phyloP scores from a whole-genome alignment of 352 stramenopile genomes.

The Pythium chondricola region DNA sequence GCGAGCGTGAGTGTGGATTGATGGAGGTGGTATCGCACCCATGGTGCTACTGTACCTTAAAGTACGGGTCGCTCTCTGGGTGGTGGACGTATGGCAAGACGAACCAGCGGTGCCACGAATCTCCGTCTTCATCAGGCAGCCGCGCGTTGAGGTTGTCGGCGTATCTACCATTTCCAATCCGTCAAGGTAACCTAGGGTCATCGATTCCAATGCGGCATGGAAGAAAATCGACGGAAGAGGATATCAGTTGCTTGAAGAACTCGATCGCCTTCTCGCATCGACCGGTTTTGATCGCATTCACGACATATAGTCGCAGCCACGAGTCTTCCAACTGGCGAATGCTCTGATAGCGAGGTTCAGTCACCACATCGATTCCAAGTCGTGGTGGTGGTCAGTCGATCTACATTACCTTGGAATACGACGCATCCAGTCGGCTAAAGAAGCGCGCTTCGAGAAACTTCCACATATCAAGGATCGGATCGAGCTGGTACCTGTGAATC shows the following conservation, averaged over 20 bases:
- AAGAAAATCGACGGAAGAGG: conserved; percentile 15
- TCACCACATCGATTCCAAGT: no score
- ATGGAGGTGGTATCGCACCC: not conserved
- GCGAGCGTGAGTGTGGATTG: not conserved
- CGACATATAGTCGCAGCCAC: conserved; percentile 65
- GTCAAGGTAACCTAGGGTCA: conserved; percentile 15
- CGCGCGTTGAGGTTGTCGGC: conserved; percentile 61
- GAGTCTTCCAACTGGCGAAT: conserved; percentile 61
- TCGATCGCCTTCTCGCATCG: conserved; percentile 63
- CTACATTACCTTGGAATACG: conserved; percentile 63
- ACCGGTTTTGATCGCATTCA: conserved; percentile 67
- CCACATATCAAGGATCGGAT: conserved; percentile 74
- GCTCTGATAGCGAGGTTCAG: no score
- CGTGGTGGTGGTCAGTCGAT: no score
- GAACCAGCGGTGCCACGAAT: conserved; percentile 80
- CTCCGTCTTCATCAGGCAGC: conserved; percentile 16
- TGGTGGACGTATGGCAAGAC: conserved; percentile 72
- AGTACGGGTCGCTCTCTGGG: conserved; percentile 68
- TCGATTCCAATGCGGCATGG: no score
- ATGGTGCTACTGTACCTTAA: conserved; percentile 24
- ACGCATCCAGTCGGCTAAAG: conserved; percentile 72
- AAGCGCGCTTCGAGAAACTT: conserved; percentile 74
- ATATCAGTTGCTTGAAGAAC: conserved; percentile 69
- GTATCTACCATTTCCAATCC: no score
- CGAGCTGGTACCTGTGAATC: conserved; percentile 55